These are phyloP conservation scores for Mycena chlorophos DNA, from an alignment of 768 basidiomycete genomes.

Conservation along the genomic window DNA sequence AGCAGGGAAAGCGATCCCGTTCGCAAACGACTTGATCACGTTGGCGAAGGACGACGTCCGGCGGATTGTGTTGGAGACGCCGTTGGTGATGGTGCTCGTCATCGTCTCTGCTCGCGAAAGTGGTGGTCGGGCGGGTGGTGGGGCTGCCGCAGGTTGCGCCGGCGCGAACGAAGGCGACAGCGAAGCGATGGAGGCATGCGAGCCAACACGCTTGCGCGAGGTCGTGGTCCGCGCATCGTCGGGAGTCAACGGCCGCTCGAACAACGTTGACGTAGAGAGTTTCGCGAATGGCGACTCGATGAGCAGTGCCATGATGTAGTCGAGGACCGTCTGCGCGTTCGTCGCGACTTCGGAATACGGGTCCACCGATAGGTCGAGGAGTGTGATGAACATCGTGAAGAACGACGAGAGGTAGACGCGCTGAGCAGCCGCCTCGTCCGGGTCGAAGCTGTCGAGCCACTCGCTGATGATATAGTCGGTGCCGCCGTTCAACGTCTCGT, in stretches of 20 bases:
- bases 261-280: slow-evolving; percentile 67
- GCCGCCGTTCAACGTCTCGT: slow-evolving; percentile 47
- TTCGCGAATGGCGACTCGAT: slow-evolving; percentile 85
- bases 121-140: slow-evolving; percentile 45
- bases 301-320: slow-evolving; percentile 88
- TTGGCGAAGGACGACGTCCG: slow-evolving; percentile 83
- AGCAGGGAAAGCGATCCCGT: slow-evolving; percentile 75
- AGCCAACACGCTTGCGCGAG: slow-evolving; percentile 42
- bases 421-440: slow-evolving; percentile 77
- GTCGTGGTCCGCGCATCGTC: slow-evolving; percentile 38
- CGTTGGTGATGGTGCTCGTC: slow-evolving; percentile 57
- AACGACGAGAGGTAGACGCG: slow-evolving; percentile 86
- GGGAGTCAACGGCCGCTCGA: slow-evolving; percentile 46
- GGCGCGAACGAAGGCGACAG: slow-evolving; percentile 44
- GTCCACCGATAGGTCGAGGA: slow-evolving; percentile 90
- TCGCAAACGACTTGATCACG: slow-evolving; percentile 67
- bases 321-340: slow-evolving; percentile 86
- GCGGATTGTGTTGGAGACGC: slow-evolving; percentile 66
- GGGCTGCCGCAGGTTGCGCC: slow-evolving; percentile 49
- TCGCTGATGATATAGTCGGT: slow-evolving; percentile 71
- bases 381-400: slow-evolving; percentile 86
- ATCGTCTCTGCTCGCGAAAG: slow-evolving; percentile 62
- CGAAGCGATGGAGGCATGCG: slow-evolving; percentile 51
- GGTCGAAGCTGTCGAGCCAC: slow-evolving; percentile 73
- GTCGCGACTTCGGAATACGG: slow-evolving; percentile 92